A percentile compares a stretch with the other conserved stretches of the same genome.
These are phyloP conservation scores for Cryptosporidium andersoni DNA, from an alignment of 169 alveolate genomes.

Conservation along the genomic window DNA sequence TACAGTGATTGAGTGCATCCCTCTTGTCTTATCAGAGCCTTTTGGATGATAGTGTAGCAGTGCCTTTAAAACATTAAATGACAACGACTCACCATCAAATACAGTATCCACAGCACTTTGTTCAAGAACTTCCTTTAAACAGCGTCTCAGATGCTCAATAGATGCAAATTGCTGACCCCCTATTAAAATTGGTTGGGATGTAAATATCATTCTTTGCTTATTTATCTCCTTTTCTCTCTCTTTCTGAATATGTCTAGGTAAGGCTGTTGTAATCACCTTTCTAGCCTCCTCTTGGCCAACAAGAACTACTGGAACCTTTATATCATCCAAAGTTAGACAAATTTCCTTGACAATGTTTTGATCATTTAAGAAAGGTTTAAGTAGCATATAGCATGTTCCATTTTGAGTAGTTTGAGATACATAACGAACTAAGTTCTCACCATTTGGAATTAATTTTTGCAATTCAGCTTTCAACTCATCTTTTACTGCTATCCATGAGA, in stretches of 20 bases:
- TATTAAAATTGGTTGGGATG: slow-evolving; percentile 24
- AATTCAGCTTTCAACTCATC: slow-evolving; percentile 37
- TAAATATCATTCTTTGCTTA: slow-evolving; percentile 46
- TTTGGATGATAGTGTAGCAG: slow-evolving; percentile 57
- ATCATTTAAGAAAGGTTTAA: slow-evolving; percentile 56
- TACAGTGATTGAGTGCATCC: slow-evolving; percentile 40
- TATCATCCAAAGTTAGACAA: slow-evolving; percentile 1
- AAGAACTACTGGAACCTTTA: slow-evolving; percentile 5
- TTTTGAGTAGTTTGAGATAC: slow-evolving; percentile 68
- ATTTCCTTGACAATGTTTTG: slow-evolving; percentile 1
- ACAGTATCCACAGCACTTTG: slow-evolving; percentile 22
- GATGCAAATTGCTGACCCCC: slow-evolving; percentile 63
- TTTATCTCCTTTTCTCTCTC: slow-evolving; percentile 66
- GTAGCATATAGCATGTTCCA: slow-evolving; percentile 48
- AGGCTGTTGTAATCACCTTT: slow-evolving; percentile 16
- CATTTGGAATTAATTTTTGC: background rate
- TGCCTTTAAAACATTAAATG: slow-evolving; percentile 27
- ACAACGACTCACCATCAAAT: slow-evolving; percentile 34
- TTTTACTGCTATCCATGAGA: slow-evolving; percentile 43
- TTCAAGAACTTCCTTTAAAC: slow-evolving; percentile 49
- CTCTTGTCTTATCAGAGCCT: slow-evolving; percentile 13
- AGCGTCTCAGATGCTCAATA: slow-evolving; percentile 59
- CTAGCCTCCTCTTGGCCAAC: slow-evolving; percentile 49
- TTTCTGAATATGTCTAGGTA: slow-evolving; percentile 62
- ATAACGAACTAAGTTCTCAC: slow-evolving; percentile 50